Percentiles rank a stretch among this genome's conserved stretches.
Conservation (phyloP, 2,329 filamentous ascomycete species). For the Aureobasidium melanogenum region DNA sequence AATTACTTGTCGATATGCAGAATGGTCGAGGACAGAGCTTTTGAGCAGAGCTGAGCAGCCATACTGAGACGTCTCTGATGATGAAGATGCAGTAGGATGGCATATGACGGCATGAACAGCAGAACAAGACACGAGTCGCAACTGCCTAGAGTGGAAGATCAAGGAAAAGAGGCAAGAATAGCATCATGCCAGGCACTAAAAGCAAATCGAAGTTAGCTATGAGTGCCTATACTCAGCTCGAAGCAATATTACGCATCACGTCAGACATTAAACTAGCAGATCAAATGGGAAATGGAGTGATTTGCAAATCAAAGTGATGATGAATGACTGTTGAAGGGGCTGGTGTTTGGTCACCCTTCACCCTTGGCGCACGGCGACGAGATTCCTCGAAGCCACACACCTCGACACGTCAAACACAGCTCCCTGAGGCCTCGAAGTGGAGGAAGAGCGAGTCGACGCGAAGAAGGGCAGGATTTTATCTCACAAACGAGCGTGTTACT, state of each 20-base stretch:
- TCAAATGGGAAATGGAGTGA: background rate
- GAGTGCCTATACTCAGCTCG: background rate
- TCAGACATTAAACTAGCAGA: background rate
- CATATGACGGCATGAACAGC: background rate
- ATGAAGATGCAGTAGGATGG: background rate
- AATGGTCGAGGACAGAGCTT: background rate
- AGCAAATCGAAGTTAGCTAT: background rate
- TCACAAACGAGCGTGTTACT: background rate
- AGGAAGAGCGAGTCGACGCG: slow-evolving; percentile 4
- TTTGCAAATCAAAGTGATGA: background rate
- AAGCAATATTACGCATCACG: slow-evolving; percentile 7
- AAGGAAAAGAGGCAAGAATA: background rate
- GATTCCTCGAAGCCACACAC: slow-evolving; percentile 1
- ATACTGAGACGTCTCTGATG: background rate
- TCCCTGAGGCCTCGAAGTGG: background rate
- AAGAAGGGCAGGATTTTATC: background rate
- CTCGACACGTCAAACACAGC: background rate
- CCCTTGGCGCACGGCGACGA: slow-evolving; percentile 5
- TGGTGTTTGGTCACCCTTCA: background rate
- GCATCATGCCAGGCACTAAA: background rate
- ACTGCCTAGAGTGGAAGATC: background rate
- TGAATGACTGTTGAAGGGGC: slow-evolving; percentile 1
- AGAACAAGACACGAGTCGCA: background rate
- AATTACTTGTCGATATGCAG: slow-evolving; percentile 18
- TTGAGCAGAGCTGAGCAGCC: background rate